Conservation (phyloP, 2,329 filamentous ascomycete species). For the Hypoxylon sp. region DNA sequence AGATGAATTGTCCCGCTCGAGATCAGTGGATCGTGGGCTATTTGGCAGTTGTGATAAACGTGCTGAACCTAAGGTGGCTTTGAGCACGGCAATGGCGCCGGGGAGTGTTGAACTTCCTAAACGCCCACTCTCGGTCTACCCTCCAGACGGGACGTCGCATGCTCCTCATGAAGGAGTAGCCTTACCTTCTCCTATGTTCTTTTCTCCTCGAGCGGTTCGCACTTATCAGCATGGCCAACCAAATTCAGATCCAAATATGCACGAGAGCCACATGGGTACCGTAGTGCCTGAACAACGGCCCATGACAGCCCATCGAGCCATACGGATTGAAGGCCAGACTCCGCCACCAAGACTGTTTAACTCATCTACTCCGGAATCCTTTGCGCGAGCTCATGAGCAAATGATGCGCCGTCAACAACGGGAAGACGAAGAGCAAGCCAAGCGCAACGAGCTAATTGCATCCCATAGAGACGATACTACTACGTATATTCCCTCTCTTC, state of each 20-base stretch:
- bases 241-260: slow-evolving; percentile 63
- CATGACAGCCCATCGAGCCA: slow-evolving; percentile 63
- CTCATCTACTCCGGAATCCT: slow-evolving; percentile 59
- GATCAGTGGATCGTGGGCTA: slow-evolving; percentile 74
- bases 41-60: slow-evolving; percentile 75
- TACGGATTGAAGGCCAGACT: slow-evolving; percentile 58
- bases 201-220: slow-evolving; percentile 58
- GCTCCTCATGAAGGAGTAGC: slow-evolving; percentile 48
- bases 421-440: slow-evolving; percentile 54
- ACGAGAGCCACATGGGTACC: slow-evolving; percentile 56
- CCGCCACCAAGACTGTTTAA: slow-evolving; percentile 57
- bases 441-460: slow-evolving; percentile 49
- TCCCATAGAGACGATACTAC: slow-evolving; percentile 49
- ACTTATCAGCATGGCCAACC: slow-evolving; percentile 62
- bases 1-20: slow-evolving; percentile 68
- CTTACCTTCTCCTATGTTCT: slow-evolving; percentile 58
- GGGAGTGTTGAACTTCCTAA: slow-evolving; percentile 70
- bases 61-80: slow-evolving; percentile 72
- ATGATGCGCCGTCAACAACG: slow-evolving; percentile 54
- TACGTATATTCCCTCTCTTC: slow-evolving; percentile 58
- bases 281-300: slow-evolving; percentile 63
- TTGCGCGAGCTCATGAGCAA: slow-evolving; percentile 57
- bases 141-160: slow-evolving; percentile 58
- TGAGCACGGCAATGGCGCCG: slow-evolving; percentile 74
- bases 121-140: slow-evolving; percentile 64